Base-by-base conservation (phyloP, 805 yeast genomes). In the Cephaloascus albidus region DNA sequence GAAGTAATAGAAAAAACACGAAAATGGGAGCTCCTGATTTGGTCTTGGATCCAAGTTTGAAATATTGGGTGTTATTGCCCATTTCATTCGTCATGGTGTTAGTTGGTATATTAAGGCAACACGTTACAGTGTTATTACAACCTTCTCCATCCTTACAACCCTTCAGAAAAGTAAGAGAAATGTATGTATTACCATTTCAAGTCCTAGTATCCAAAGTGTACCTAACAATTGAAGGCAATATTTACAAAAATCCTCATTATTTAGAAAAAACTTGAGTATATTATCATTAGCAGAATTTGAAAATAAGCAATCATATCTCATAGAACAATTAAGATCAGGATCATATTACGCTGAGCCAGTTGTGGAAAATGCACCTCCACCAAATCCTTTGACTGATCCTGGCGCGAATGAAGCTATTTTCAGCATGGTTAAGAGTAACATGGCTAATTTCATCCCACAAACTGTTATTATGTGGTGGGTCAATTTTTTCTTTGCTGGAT, bases 391-490 rank as follows among this genome's bases (percentile, higher is more conserved):
- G 36, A 59, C 76, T 2, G 95, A 86, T 50, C 81, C 94, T 3
- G 66, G 68, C 36, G 69, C 81, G 20, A 71, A 81, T 44, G 96
- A 88, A 40, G 76, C 80, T 18, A 63, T 93, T 70, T 68, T 81
- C 68, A 72, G 70, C 36, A 80, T 85, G 81, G 74, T 88, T 42
- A 87, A 87, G 54, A 81, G 82, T 6, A 89, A 87, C 54, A 63
- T 87, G 46, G 81, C 89, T 53, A 85, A 78, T 59, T 85, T 81
- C 55, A 74, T 88, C 16, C 97, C 97, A 2, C 97, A 93, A 62
- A 86, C 96, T 0, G 58, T 89, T 32, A 83, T 89, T 46, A 89
- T 93, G 96, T 87, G 88, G 53, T 93, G 97, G 96, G 90, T 90
- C 44, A 86, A 85, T 53, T 85, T 79, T 52, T 89, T 90, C 63